These are phyloP conservation scores for Elsinoe arachidis DNA, from an alignment of 2,329 filamentous ascomycete species.

Conservation along the genomic window DNA sequence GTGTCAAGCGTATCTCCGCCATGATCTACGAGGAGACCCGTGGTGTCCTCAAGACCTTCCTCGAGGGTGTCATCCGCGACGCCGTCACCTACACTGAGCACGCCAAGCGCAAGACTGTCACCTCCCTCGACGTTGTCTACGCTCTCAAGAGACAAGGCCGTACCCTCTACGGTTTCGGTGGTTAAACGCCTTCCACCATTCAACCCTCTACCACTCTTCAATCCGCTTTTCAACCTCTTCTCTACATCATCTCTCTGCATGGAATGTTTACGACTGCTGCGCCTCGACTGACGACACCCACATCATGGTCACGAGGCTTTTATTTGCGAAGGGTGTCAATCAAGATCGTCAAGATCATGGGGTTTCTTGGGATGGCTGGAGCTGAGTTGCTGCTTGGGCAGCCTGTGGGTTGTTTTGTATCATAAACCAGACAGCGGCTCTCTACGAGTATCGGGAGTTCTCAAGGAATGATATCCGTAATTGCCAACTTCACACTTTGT, in stretches of 20 bases:
- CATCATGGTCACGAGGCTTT: constrained; percentile 5
- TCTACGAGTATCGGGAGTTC: constrained; percentile 14
- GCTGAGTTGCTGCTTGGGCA: constrained; percentile 12
- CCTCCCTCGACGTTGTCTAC: constrained; percentile 54
- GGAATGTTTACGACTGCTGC: constrained; percentile 25
- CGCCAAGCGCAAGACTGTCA: constrained; percentile 69
- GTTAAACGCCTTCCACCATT: constrained; percentile 36
- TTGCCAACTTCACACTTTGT: constrained; percentile 8
- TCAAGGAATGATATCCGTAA: constrained; percentile 14
- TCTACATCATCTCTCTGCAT: constrained; percentile 24
- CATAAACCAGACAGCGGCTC: constrained; percentile 14
- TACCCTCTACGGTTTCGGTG: constrained; percentile 62
- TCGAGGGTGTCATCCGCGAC: constrained; percentile 71
- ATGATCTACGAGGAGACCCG: constrained; percentile 84
- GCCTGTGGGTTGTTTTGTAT: constrained; percentile 11
- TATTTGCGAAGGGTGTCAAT: constrained; percentile 15
- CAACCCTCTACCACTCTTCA: constrained; percentile 11
- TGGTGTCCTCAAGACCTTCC: constrained; percentile 75
- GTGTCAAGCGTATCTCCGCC: constrained; percentile 99
- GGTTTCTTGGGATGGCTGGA: constrained; percentile 11
- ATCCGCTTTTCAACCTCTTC: constrained; percentile 15
- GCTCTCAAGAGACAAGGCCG: constrained; percentile 56
- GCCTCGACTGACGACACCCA: constrained; percentile 11
- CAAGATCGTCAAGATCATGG: constrained; percentile 24
- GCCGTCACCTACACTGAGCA: constrained; percentile 76